Evolutionary conservation across 345 rosid species (phyloP), one percentile per base, ranked within the genome.

Genomic region (Carallia pectinifolia): DNA sequence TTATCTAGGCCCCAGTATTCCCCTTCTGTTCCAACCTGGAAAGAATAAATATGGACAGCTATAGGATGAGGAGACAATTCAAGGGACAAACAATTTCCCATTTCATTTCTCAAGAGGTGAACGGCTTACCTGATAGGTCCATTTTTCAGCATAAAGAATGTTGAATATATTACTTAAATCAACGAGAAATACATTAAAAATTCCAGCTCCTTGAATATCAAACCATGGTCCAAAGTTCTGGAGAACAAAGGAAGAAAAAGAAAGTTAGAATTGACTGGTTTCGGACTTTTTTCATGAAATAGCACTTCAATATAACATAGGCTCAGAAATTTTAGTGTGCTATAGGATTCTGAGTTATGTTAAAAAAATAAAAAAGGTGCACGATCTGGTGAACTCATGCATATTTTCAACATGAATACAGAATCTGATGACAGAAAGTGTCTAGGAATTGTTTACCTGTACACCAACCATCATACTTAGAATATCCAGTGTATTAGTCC

Each of bases 171-270:
- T 75, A 18, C 33, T 73, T 33, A 63, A 60, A 50, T 67, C 81
- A 62, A 72, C 39, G 12, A 88, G 67, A 5, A 69, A 7, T 30
- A 86, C 90, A 1, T 77, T 58, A 65, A 58, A 39, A n/a, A 80
- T 53, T 79, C 92, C 92, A 5, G 90, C 87, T 58, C 86, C 89
- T 70, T 75, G 77, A 69, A 81, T 65, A 59, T 86, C 92, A 48
- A 88, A 88, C 87, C 88, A 86, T 3, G 88, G 87, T 27, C 92
- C 92, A 3, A 70, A 88, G 56, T 88, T 86, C 92, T 88, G 72
- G 64, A 58, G 70, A 54, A 15, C 34, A 47, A 38, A 33, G 34
- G 34, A 33, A 33, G 34, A 33, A 33, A 33, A 33, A 33, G 34
- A 4, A 33, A 33, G 23, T 23, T 23, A 23, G 4, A 61, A 16